Evolutionary conservation across 805 yeast genomes (phyloP), one percentile per base, ranked within the genome.

Genomic region (Saccharomyces jurei): DNA sequence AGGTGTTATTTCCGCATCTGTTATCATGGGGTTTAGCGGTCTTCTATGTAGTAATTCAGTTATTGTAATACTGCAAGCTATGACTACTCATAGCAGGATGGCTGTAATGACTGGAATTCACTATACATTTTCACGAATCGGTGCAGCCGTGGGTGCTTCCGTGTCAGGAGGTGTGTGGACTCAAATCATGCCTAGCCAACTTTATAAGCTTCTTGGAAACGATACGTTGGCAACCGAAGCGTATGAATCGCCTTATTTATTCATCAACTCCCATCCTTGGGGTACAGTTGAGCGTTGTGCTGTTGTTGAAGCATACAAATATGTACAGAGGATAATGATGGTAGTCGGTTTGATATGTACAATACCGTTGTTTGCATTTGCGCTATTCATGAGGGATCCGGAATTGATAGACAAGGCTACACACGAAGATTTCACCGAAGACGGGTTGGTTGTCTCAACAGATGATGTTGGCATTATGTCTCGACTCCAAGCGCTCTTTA

Each of bases 111-210:
- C 30, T 6, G 11, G 30, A 9, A 29, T 29, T 29, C 11, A 29
- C 30, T 29, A 9, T 29, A 29, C 87, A 4, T 66, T 77, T 29
- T 83, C 81, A 66, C 75, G 79, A 59, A 72, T 84, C 55, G 89
- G 89, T 5, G 66, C 80, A 17, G 85, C 86, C 5, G 60, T 83
- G 47, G 89, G 89, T n/a, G 67, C 77, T 26, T 68, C 84, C 25
- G 77, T 84, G 9, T 29, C 30, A 29, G 30, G 30, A 6, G 30
- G 11, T 2, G 30, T 29, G 6, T 29, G 30, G 30, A 29, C 30
- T 29, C 30, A 29, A 29, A 29, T 4, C 30, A 29, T 29, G 30
- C 30, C 30, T 29, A 29, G 11, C 4, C 30, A 4, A 10, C 11
- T 29, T 9, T 10, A 10, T 10, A 29, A 25, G 11, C 11, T 10